Evolutionary conservation across 2,329 filamentous ascomycete species (phyloP).

Genomic region (Pestalotiopsis sp.): DNA sequence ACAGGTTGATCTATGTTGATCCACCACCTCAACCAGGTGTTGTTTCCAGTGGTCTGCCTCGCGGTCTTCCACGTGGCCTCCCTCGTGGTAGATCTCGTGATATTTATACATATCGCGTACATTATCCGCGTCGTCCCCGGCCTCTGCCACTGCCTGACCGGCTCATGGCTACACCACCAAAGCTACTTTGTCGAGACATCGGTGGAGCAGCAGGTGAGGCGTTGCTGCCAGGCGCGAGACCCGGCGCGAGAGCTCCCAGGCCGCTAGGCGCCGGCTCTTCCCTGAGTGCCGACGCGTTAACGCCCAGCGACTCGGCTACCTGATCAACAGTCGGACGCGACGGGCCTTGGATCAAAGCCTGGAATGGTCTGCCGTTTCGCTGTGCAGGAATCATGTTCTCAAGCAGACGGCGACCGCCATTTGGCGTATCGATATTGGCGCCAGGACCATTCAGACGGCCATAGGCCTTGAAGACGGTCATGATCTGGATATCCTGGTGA

Average conservation of each 20-base stretch:
- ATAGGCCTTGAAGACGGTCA: slow-evolving; percentile 61
- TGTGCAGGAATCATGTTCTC: slow-evolving; percentile 56
- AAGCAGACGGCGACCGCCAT: slow-evolving; percentile 58
- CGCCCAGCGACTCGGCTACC: slow-evolving; percentile 52
- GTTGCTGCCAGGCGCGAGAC: slow-evolving; percentile 21
- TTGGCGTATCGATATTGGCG: slow-evolving; percentile 57
- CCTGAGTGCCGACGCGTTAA: slow-evolving; percentile 47
- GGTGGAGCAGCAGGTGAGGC: slow-evolving; percentile 40
- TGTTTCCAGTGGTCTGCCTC: not conserved
- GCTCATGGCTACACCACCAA: slow-evolving; percentile 60
- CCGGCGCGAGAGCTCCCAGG: slow-evolving; percentile 25
- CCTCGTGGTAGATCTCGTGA: not conserved
- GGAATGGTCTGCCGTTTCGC: slow-evolving; percentile 45
- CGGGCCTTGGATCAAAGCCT: slow-evolving; percentile 47
- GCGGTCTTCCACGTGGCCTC: too few species aligned
- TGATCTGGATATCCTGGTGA: slow-evolving; percentile 58
- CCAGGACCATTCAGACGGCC: slow-evolving; percentile 56
- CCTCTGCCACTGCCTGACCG: slow-evolving; percentile 55
- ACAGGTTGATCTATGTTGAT: too few species aligned
- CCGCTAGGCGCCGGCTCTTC: slow-evolving; percentile 39
- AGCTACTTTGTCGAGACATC: slow-evolving; percentile 60
- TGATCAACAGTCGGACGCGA: slow-evolving; percentile 51
- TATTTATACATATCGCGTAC: too few species aligned
- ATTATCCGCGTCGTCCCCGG: slow-evolving; percentile 21
- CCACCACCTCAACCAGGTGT: too few species aligned